Evolutionary conservation across 495 filamentous ascomycete species (phyloP), one percentile per base, ranked within the genome.

Genomic region (Saxispiralis lemnorum): DNA sequence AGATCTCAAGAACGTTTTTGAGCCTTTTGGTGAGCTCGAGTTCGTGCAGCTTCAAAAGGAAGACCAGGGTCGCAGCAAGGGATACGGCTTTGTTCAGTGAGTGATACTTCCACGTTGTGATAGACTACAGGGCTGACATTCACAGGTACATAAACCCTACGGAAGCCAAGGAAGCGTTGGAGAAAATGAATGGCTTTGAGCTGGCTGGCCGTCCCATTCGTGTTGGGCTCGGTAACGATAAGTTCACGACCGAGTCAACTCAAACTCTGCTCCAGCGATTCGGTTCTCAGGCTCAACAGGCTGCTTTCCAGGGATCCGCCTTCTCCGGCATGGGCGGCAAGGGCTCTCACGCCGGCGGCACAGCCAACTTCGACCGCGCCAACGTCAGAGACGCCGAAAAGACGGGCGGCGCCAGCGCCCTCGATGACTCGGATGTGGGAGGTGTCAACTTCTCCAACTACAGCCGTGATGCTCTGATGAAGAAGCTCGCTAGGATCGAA

Each of bases 131-230:
- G 1, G 56, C 64, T 68, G 51, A 70, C 12, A 16, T 13, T 31
- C 44, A 3, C 49, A 97, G 89, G 59, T 99, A 93, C 67, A 76
- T 79, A 56, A 82, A 96, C 61, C 85, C 92, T 36, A 75, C 76
- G 46, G 79, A 92, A 59, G 92, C 92, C 53, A 78, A 85, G 46
- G 83, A 93, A 58, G 92, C 92, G 38, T 69, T 99, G 42, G 84
- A 95, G 64, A 89, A 94, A 65, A 95, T 99, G 89, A 99, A 99
- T 66, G 86, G 87, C 39, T 99, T 94, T 67, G 92, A 96, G 62
- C 81, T 99, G 57, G 92, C 88, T 57, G 87, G 87, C 65, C 86
- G 92, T 56, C 84, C 83, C 43, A 96, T 99, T 58, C 83, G 92
- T 57, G 92, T 99, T 65, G 92, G 92, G 62, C 85, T 99, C 70